phyloP scores from a whole-genome alignment of 2,329 filamentous ascomycete genomes.

The Tolypocladium inflatum region DNA sequence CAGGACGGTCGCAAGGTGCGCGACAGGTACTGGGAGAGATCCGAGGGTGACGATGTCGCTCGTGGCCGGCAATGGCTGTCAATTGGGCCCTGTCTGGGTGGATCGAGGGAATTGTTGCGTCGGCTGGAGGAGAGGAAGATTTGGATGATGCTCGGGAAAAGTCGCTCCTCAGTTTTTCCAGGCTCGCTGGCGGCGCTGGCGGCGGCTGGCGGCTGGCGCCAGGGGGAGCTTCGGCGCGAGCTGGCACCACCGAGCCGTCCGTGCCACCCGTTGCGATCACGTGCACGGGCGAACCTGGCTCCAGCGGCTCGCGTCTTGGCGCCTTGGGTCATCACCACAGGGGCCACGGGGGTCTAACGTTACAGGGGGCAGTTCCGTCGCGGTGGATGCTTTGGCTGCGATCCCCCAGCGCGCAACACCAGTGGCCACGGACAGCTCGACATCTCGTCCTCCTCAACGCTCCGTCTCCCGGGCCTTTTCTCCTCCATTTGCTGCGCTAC shows the following conservation, averaged over 20 bases:
- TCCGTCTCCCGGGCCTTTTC: not conserved
- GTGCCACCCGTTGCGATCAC: conserved; percentile 10
- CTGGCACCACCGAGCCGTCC: conserved; percentile 7
- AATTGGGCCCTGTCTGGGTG: conserved; percentile 33
- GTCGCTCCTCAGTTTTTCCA: conserved; percentile 31
- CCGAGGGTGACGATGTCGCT: conserved; percentile 23
- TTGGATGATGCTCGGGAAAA: conserved; percentile 35
- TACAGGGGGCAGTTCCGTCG: not conserved
- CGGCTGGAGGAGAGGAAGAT: conserved; percentile 27
- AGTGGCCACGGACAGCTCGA: not conserved
- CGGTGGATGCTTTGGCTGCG: not conserved
- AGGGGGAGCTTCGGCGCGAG: conserved; percentile 18
- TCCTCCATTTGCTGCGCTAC: not conserved
- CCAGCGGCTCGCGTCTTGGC: not conserved
- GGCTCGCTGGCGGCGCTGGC: not conserved
- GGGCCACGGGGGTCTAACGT: not conserved
- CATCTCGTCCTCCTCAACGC: not conserved
- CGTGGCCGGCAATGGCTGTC: conserved; percentile 29
- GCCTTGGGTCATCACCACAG: not conserved
- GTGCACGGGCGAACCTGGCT: conserved; percentile 5
- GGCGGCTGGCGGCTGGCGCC: not conserved
- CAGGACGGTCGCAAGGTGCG: conserved; percentile 31
- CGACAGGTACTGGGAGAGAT: conserved; percentile 26
- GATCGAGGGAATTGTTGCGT: conserved; percentile 29
- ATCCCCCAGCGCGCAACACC: not conserved